Base-by-base conservation (phyloP, 2,329 filamentous ascomycete species). In the Didymella keratinophila region DNA sequence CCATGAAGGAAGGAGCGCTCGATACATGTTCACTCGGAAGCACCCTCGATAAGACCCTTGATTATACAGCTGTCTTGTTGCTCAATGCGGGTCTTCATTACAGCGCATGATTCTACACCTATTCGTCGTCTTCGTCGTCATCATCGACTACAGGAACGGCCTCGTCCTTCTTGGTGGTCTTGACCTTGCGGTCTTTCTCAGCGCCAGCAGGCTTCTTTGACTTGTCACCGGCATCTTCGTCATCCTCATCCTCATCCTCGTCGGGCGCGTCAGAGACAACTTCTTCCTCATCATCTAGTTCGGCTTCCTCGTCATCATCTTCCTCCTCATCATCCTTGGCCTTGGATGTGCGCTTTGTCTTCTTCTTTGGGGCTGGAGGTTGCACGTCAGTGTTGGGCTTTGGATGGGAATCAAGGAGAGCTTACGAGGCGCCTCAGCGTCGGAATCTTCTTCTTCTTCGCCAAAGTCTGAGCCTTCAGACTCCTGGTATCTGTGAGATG, bases 401-500 rank as follows among this genome's bases (percentile, higher is more conserved):
- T 32, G 48, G 30, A 16, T 36, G 34, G 30, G 18, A 30, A 14
- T 11, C 7, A 2, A n/a, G n/a, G 7, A 18, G 4, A 30, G 67
- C 72, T 73, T 68, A 76, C 72, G 73, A 60, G 72, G 74, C 52
- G 69, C 75, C 53, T 72, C 71, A 9, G 69, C 74, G 27, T 74
- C 72, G 4, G 71, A 72, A n/a, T 72, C 74, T 20, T 73, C 74
- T 27, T 72, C 75, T 46, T 73, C 75, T 47, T 73, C 74, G 50
- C 72, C 74, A 56, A 75, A 76, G 55, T 73, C 70, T 39, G 73
- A 76, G 49, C 69, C 73, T 10, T 76, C 74, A 20, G 73, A 75
- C 44, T 76, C 74, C 41, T 71, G 71, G 56, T 76, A 77, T 67
- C 75, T 77, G 60, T n/a, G 30, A 18, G 43, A 25, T 8, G 1